Evolutionary conservation across 2,329 filamentous ascomycete genomes (phyloP).

Genomic region (Paecilomyces dactylethromorphus): DNA sequence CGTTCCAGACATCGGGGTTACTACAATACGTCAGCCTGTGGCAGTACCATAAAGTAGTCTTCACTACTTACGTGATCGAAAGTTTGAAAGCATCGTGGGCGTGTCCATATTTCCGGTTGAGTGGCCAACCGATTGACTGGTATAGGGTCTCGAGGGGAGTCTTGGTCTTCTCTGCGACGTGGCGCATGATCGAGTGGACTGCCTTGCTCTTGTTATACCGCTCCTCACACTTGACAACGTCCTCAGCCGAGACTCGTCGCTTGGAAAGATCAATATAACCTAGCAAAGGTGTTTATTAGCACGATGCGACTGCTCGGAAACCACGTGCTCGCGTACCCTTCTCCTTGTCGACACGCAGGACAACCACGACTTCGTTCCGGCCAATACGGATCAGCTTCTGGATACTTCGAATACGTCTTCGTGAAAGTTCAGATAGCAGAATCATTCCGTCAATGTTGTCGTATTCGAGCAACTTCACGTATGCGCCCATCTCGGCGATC

Average conservation of each 20-base stretch:
- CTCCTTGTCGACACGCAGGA: constrained; percentile 98
- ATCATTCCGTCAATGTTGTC: constrained; percentile 99
- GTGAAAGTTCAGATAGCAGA: constrained; percentile 90
- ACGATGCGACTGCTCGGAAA: background rate
- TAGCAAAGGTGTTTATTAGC: constrained; percentile 19
- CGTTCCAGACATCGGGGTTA: constrained; percentile 93
- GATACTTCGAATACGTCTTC: constrained; percentile 96
- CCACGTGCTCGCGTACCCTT: constrained; percentile 57
- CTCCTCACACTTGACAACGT: constrained; percentile 98
- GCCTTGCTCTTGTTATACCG: constrained; percentile 99
- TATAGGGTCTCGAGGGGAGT: constrained; percentile 93
- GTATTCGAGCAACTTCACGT: constrained; percentile 98
- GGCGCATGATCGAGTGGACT: constrained; percentile 97
- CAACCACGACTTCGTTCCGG: constrained; percentile 96
- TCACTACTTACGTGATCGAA: constrained; percentile 72
- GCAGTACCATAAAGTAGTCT: constrained; percentile 5
- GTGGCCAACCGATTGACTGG: constrained; percentile 89
- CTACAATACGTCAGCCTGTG: constrained; percentile 35
- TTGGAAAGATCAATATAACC: constrained; percentile 98
- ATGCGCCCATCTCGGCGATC: constrained; percentile 99
- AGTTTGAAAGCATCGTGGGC: constrained; percentile 98
- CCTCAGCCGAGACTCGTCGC: constrained; percentile 93
- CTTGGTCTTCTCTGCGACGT: constrained; percentile 94
- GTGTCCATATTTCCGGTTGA: constrained; percentile 97
- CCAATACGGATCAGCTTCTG: constrained; percentile 98